Conservation (phyloP, 2,329 filamentous ascomycete species). For the Juglanconis oblonga region DNA sequence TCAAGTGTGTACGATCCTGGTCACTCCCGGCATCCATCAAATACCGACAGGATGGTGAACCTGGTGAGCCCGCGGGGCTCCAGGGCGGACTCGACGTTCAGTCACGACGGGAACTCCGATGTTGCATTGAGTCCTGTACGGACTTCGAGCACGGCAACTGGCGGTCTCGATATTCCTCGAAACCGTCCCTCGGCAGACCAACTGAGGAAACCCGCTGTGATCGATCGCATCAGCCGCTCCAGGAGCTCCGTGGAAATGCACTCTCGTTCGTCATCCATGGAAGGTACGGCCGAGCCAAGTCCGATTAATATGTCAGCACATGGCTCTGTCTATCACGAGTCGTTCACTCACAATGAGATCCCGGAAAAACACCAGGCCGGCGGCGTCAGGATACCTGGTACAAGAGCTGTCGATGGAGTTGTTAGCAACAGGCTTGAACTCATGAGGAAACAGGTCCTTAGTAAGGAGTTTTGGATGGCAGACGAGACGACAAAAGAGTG, state of each 20-base stretch:
- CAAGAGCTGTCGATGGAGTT: slow-evolving; percentile 54
- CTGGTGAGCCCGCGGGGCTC: slow-evolving; percentile 26
- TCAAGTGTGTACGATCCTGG: slow-evolving; percentile 36
- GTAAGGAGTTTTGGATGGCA: slow-evolving; percentile 98
- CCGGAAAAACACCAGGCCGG: slow-evolving; percentile 44
- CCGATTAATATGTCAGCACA: slow-evolving; percentile 58
- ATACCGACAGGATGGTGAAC: slow-evolving; percentile 27
- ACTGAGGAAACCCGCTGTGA: slow-evolving; percentile 47
- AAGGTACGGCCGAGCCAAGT: slow-evolving; percentile 55
- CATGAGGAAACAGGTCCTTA: slow-evolving; percentile 82
- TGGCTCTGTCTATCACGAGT: slow-evolving; percentile 55
- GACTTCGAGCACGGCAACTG: slow-evolving; percentile 27
- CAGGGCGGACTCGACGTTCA: slow-evolving; percentile 42
- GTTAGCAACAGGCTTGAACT: slow-evolving; percentile 63
- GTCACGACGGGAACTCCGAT: slow-evolving; percentile 43
- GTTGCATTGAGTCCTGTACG: slow-evolving; percentile 43
- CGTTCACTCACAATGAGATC: slow-evolving; percentile 47
- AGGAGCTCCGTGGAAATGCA: slow-evolving; percentile 39
- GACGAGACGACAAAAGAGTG: slow-evolving; percentile 98
- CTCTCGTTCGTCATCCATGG: slow-evolving; percentile 59
- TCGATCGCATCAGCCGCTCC: slow-evolving; percentile 52
- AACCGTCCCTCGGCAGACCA: slow-evolving; percentile 31
- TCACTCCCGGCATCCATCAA: slow-evolving; percentile 25
- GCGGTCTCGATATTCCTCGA: slow-evolving; percentile 21
- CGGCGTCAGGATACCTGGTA: slow-evolving; percentile 52